These are phyloP conservation scores for Epichloe bromicola DNA, from an alignment of 2,329 filamentous ascomycete species.

Conservation along the genomic window DNA sequence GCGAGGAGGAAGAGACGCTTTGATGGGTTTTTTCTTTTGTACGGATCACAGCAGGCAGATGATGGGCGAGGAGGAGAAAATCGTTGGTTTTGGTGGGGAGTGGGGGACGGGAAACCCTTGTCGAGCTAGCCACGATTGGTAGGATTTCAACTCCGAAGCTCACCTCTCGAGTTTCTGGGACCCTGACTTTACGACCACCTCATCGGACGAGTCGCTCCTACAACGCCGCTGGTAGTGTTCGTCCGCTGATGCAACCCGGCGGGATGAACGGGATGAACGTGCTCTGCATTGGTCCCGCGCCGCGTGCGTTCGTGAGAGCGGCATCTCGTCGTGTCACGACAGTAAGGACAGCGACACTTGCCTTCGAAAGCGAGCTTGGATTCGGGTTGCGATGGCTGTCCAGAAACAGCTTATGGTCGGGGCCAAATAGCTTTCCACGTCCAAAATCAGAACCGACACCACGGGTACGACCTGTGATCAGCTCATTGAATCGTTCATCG, in stretches of 20 bases:
- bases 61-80: too few relatives aligned
- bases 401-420: background rate
- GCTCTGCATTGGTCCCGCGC: slow-evolving; percentile 13
- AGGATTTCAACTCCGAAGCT: background rate
- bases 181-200: background rate
- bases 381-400: slow-evolving; percentile 8
- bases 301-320: slow-evolving; percentile 17
- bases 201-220: background rate
- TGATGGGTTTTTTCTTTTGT: too few relatives aligned
- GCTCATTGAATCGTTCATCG: background rate
- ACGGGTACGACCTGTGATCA: background rate
- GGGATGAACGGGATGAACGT: slow-evolving; percentile 9
- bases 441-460: slow-evolving; percentile 2
- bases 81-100: too few relatives aligned
- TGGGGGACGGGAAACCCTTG: background rate
- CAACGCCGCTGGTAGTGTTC: background rate
- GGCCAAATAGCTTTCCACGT: background rate
- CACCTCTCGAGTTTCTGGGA: background rate
- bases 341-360: background rate
- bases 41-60: too few relatives aligned
- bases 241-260: background rate
- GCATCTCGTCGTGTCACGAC: slow-evolving; percentile 13
- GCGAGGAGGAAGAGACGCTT: too few relatives aligned
- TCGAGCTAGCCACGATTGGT: background rate
- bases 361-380: background rate